A percentile compares a stretch with the other conserved stretches of the same genome.
Evolutionary conservation across 805 yeast genomes (phyloP).

Genomic region (Hanseniaspora meyeri): DNA sequence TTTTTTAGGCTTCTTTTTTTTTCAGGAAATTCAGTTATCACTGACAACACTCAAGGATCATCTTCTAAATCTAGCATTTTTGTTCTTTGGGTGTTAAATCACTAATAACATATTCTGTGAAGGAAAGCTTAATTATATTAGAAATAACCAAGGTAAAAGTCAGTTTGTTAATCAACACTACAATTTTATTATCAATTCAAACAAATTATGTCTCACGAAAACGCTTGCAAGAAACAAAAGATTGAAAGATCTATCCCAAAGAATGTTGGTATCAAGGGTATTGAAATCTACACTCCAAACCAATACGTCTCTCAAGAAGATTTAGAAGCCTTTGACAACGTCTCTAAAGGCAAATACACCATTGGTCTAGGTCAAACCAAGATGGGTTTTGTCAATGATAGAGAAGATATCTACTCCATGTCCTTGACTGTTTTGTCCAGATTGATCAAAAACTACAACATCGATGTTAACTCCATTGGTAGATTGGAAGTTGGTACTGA

Average conservation of each 20-base stretch:
- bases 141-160: neutral
- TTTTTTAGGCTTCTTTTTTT: neutral
- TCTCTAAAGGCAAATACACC: slow-evolving; percentile 90
- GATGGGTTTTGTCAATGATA: slow-evolving; percentile 93
- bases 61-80: neutral
- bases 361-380: slow-evolving; percentile 97
- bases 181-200: neutral
- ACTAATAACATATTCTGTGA: too few relatives aligned
- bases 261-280: slow-evolving; percentile 93
- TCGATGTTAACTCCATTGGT: slow-evolving; percentile 74
- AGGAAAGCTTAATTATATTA: neutral
- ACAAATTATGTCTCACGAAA: slow-evolving; percentile 5
- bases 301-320: slow-evolving; percentile 79
- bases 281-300: slow-evolving; percentile 81
- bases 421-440: slow-evolving; percentile 75
- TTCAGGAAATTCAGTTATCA: neutral
- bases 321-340: slow-evolving; percentile 71
- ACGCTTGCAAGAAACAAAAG: slow-evolving; percentile 10
- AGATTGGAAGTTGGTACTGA: slow-evolving; percentile 98
- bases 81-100: neutral
- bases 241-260: slow-evolving; percentile 33
- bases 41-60: neutral
- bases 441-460: slow-evolving; percentile 65
- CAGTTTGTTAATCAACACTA: neutral
- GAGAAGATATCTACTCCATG: slow-evolving; percentile 93